Evolutionary conservation across 768 basidiomycete species (phyloP), one percentile per base, ranked within the genome.

Genomic region (Mycena filopes): DNA sequence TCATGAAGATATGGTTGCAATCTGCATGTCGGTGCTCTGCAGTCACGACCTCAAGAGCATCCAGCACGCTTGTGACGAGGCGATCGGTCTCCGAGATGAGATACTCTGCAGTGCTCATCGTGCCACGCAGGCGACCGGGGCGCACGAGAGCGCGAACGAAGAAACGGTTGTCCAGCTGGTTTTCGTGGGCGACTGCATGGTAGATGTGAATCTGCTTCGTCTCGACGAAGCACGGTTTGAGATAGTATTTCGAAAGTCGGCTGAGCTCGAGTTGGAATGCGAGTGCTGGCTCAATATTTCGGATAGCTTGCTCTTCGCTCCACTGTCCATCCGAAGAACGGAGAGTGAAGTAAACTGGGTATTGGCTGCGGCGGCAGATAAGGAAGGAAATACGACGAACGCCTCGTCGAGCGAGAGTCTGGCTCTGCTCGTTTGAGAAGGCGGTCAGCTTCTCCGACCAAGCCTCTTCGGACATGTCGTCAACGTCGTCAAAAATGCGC

Each of bases 1-100:
- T 98, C 89, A 99, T 90, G 83, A 95, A 96, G 76, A 99, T 98
- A 77, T 98, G 96, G 78, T 99, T 99, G 82, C 95, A 96, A 75
- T 99, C 97, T 4, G 97, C 93, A 70, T 92, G 94, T 65, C 96
- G 89, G 72, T 96, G 85, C 72, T 95, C 87, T 10, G 93, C 94
- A 70, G 87, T 90, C 74, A 97, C 95, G 58, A 99, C 92, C 77
- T 99, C 97, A 31, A 99, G 86, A 3, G 96, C 93, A 77, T 99
- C 98, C 66, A 99, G 84, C 70, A 99, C 89, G 72, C 88, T 92
- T 43, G 94, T 97, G 66, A 99, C 93, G 15, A 99, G 89, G 48
- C 98, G 93, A 74, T 99, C 98, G 15, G 96, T 96, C 82, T 99
- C 98, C 1, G 97, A 98, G 70, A 99, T 93, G 74, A 99, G 91